Evolutionary conservation across 164 flowering plant species (phyloP).

Genomic region (Vitis cinerea): DNA sequence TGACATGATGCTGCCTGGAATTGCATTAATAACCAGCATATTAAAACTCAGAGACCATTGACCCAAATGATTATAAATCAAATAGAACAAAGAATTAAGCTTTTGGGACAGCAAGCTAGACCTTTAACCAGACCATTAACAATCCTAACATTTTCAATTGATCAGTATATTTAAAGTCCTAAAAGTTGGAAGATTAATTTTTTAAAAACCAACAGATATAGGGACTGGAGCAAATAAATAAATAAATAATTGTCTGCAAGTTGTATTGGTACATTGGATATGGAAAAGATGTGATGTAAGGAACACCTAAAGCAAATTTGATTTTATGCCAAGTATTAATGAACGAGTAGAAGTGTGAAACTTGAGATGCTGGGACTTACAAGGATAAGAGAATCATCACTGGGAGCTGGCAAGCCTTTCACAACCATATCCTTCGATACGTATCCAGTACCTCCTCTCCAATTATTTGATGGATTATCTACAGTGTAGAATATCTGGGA

Average conservation of each 20-base stretch:
- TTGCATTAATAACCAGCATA: no score
- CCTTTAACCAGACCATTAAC: no score
- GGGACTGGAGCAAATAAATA: neutral
- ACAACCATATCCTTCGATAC: slow-evolving; percentile 75
- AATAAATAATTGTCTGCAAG: neutral
- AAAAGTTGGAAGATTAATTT: no score
- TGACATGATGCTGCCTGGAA: no score
- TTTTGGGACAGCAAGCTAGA: no score
- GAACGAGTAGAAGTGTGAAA: neutral
- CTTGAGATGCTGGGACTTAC: slow-evolving; percentile 45
- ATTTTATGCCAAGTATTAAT: neutral
- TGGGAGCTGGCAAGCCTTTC: slow-evolving; percentile 90
- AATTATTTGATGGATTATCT: slow-evolving; percentile 79
- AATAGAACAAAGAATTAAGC: no score
- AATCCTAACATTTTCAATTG: no score
- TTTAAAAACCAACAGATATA: neutral
- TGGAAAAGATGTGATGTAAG: neutral
- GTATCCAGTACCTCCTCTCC: slow-evolving; percentile 89
- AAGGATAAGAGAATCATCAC: slow-evolving; percentile 78
- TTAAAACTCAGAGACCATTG: no score
- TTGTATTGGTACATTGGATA: neutral
- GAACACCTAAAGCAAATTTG: neutral
- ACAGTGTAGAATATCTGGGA: slow-evolving; percentile 87
- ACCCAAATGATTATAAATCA: no score
- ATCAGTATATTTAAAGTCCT: no score